phyloP scores from a whole-genome alignment of 148 eudicot genomes.

The Arbutus unedo region DNA sequence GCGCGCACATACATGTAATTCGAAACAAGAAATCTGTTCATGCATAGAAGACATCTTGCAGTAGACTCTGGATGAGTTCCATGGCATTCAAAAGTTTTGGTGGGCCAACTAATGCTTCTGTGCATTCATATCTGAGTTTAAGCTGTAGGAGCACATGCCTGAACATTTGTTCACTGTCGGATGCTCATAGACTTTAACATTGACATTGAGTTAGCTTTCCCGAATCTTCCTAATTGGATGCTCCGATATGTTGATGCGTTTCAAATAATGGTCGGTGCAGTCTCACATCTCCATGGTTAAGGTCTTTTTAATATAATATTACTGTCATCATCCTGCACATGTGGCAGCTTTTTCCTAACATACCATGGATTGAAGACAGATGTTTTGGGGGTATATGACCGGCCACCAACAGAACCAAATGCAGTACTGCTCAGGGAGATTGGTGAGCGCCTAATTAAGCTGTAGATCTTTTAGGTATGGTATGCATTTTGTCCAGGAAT shows the following conservation, averaged over 20 bases:
- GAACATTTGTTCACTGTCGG: neutral
- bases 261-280: neutral
- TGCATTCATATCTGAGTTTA: neutral
- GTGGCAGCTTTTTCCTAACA: constrained; percentile 30
- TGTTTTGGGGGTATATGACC: constrained; percentile 91
- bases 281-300: neutral
- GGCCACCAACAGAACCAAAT: constrained; percentile 81
- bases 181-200: too few species aligned
- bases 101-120: neutral
- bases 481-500: neutral
- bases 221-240: neutral
- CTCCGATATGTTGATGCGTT: neutral
- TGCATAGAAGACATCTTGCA: neutral
- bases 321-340: neutral
- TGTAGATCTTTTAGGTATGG: neutral
- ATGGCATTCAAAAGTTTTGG: neutral
- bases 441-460: constrained; percentile 39
- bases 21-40: neutral
- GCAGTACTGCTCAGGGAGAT: constrained; percentile 82
- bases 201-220: neutral
- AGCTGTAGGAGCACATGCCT: neutral
- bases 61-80: neutral
- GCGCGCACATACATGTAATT: neutral
- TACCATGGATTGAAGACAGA: constrained; percentile 61
- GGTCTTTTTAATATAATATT: neutral